Conservation (phyloP, 1,284 basidiomycete genomes). For the Megacollybia platyphylla region DNA sequence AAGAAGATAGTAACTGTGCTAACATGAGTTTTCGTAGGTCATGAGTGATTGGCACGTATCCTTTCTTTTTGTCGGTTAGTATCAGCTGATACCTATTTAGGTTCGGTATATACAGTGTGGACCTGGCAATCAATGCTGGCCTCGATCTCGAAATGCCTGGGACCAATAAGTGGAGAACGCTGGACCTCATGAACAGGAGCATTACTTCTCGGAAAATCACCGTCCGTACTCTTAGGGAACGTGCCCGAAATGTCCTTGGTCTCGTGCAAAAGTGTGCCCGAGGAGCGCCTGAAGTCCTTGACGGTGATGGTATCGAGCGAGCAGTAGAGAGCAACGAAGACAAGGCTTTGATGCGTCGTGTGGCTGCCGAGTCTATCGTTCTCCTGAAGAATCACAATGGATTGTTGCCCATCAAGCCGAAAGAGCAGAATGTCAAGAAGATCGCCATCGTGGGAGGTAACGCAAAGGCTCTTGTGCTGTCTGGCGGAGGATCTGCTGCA, state of each 20-base stretch:
- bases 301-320: slow-evolving; percentile 49
- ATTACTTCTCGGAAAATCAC: slow-evolving; percentile 47
- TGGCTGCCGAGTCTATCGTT: slow-evolving; percentile 56
- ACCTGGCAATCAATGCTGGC: slow-evolving; percentile 48
- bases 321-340: slow-evolving; percentile 43
- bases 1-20: too few relatives aligned
- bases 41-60: slow-evolving; percentile 50
- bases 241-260: slow-evolving; percentile 38
- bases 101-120: slow-evolving; percentile 52
- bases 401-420: slow-evolving; percentile 40
- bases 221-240: slow-evolving; percentile 37
- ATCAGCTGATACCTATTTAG: slow-evolving; percentile 15
- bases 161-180: slow-evolving; percentile 49
- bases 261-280: slow-evolving; percentile 49
- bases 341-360: slow-evolving; percentile 39
- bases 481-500: slow-evolving; percentile 68
- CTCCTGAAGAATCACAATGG: slow-evolving; percentile 53
- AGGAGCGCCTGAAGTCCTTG: slow-evolving; percentile 48
- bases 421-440: slow-evolving; percentile 32
- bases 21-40: too few relatives aligned
- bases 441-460: slow-evolving; percentile 71
- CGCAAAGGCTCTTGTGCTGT: slow-evolving; percentile 53
- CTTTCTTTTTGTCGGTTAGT: slow-evolving; percentile 2
- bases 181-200: slow-evolving; percentile 38
- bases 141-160: slow-evolving; percentile 66